Percentiles rank a stretch among this genome's conserved stretches.
phyloP scores from a whole-genome alignment of 306 rosid species.

The Lathyrus aphaca region DNA sequence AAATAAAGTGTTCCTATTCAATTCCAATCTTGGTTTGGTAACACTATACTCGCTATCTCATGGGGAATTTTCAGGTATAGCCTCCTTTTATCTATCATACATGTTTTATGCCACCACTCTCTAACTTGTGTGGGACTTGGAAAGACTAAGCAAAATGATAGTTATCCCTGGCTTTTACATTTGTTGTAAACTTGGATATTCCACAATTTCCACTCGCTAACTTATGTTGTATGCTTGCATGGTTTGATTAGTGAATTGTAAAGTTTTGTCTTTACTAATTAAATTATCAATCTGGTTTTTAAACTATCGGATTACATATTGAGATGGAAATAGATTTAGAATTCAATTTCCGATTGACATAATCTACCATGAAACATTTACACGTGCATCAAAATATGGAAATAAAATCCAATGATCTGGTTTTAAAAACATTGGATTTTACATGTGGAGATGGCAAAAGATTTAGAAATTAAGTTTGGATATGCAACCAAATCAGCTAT shows the following conservation, averaged over 20 bases:
- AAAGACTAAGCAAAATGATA: constrained; percentile 6
- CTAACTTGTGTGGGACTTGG: neutral
- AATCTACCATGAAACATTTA: constrained; percentile 7
- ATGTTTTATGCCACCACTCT: neutral
- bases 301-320: constrained; percentile 1
- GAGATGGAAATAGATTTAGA: constrained; percentile 31
- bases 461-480: constrained; percentile 27
- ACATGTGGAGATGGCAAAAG: constrained; percentile 23
- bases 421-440: neutral
- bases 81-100: neutral
- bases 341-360: constrained; percentile 18
- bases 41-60: neutral
- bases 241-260: neutral
- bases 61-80: neutral
- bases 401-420: neutral
- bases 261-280: neutral
- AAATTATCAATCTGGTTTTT: neutral
- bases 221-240: constrained; percentile 2
- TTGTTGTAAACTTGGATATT: neutral
- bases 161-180: constrained; percentile 16
- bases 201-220: neutral
- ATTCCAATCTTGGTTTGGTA: no score
- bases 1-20: no score
- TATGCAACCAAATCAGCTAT: constrained; percentile 9
- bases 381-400: neutral